These are phyloP conservation scores for Nematocida ausubeli DNA, from an alignment of 371 early-diverging fungal species.

Conservation along the genomic window DNA sequence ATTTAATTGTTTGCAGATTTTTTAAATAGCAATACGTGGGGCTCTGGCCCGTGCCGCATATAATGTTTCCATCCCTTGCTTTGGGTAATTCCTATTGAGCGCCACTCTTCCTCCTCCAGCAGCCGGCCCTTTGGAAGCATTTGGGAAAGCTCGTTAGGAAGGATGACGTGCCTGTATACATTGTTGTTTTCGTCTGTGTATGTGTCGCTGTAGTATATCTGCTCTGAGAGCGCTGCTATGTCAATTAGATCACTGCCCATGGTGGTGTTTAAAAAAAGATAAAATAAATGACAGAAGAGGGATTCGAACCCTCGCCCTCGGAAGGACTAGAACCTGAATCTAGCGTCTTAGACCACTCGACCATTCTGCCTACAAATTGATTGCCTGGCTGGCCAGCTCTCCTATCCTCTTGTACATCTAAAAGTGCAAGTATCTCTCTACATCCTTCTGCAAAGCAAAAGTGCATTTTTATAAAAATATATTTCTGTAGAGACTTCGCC, in stretches of 20 bases:
- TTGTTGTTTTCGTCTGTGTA: slow-evolving; percentile 68
- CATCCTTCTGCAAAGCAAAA: too few relatives aligned
- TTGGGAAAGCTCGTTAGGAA: slow-evolving; percentile 71
- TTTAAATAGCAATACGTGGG: slow-evolving; percentile 76
- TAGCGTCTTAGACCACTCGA: slow-evolving; percentile 67
- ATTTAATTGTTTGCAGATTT: slow-evolving; percentile 42
- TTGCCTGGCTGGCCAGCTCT: too few relatives aligned
- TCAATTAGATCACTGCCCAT: neutral
- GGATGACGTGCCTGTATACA: slow-evolving; percentile 71
- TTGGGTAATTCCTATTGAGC: slow-evolving; percentile 74
- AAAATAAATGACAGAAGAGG: slow-evolving; percentile 60
- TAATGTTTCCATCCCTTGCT: slow-evolving; percentile 79
- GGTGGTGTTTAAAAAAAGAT: slow-evolving; percentile 25
- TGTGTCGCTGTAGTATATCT: slow-evolving; percentile 71
- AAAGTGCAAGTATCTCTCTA: too few relatives aligned
- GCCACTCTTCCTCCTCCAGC: slow-evolving; percentile 74
- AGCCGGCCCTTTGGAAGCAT: slow-evolving; percentile 65
- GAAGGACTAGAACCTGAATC: slow-evolving; percentile 66
- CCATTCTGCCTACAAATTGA: slow-evolving; percentile 57
- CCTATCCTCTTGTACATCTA: too few relatives aligned
- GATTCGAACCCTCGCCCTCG: slow-evolving; percentile 67
- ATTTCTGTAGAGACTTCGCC: too few relatives aligned
- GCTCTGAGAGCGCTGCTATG: slow-evolving; percentile 16
- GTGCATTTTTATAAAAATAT: too few relatives aligned
- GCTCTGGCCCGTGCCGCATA: slow-evolving; percentile 78